These are phyloP conservation scores for Amanita fuliginea DNA, from an alignment of 768 basidiomycete genomes.

Conservation along the genomic window DNA sequence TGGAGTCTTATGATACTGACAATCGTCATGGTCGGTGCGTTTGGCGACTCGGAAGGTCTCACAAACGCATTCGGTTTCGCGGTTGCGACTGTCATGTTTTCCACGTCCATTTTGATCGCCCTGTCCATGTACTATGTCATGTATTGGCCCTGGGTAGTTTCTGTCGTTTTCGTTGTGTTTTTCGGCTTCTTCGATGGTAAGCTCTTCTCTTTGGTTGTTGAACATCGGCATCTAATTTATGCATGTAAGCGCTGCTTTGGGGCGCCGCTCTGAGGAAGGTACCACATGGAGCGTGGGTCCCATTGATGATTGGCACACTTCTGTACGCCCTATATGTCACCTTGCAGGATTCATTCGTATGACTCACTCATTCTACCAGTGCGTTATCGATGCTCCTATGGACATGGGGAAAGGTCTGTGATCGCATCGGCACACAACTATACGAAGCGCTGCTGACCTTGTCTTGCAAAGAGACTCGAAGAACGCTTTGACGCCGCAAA, in stretches of 20 bases:
- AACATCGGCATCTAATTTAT: neutral
- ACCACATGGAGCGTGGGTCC: constrained; percentile 58
- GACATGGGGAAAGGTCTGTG: constrained; percentile 48
- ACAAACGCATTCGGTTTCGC: constrained; percentile 56
- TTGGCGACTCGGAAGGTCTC: constrained; percentile 39
- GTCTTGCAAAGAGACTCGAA: constrained; percentile 35
- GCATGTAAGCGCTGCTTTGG: constrained; percentile 39
- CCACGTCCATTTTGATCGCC: constrained; percentile 44
- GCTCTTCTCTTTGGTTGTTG: neutral
- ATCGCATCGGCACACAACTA: neutral
- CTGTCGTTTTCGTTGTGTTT: constrained; percentile 33
- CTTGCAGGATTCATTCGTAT: neutral
- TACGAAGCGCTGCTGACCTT: neutral
- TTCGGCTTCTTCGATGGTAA: constrained; percentile 58
- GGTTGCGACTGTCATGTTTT: constrained; percentile 56
- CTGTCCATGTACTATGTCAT: constrained; percentile 52
- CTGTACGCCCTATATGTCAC: constrained; percentile 21
- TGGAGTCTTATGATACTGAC: constrained; percentile 44
- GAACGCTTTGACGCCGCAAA: constrained; percentile 48
- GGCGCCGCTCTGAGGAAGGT: constrained; percentile 52
- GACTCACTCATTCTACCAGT: constrained; percentile 14
- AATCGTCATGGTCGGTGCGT: constrained; percentile 44
- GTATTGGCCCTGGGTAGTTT: constrained; percentile 29
- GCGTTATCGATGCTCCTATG: constrained; percentile 44
- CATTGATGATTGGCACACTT: constrained; percentile 44